A percentile compares a stretch with the other conserved stretches of the same genome.
phyloP scores from a whole-genome alignment of 2,329 filamentous ascomycete species.

The Aspergillus fumigatus region DNA sequence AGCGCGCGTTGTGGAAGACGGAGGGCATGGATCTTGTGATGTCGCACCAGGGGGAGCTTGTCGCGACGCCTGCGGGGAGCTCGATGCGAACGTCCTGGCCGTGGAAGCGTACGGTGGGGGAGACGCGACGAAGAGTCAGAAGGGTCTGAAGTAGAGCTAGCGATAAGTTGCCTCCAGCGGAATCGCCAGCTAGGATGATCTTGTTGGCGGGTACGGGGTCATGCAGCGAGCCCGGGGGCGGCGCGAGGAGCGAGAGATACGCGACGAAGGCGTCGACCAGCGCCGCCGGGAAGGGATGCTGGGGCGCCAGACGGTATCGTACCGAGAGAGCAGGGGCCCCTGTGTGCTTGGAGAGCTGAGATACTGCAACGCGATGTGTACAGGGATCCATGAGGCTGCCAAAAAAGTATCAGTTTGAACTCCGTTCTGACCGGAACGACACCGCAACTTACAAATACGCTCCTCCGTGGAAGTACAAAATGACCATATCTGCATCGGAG shows the following conservation, averaged over 20 bases:
- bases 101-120: constrained; percentile 36
- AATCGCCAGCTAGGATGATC: constrained; percentile 46
- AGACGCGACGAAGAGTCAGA: constrained; percentile 36
- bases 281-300: constrained; percentile 45
- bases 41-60: constrained; percentile 42
- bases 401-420: neutral
- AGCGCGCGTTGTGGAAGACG: constrained; percentile 31
- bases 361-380: constrained; percentile 35
- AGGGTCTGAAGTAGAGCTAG: constrained; percentile 41
- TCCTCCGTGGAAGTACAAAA: constrained; percentile 46
- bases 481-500: constrained; percentile 36
- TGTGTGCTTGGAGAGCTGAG: constrained; percentile 36
- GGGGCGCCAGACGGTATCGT: constrained; percentile 45
- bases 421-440: neutral
- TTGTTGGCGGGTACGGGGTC: constrained; percentile 39
- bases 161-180: constrained; percentile 42
- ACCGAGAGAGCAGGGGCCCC: constrained; percentile 41
- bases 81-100: constrained; percentile 36
- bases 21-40: constrained; percentile 41
- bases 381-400: constrained; percentile 43
- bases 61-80: constrained; percentile 38
- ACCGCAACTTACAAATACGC: constrained; percentile 39
- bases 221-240: constrained; percentile 40
- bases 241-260: constrained; percentile 45
- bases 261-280: constrained; percentile 44